phyloP scores from a whole-genome alignment of 768 basidiomycete species.

The Macrolepiota dolichaula region DNA sequence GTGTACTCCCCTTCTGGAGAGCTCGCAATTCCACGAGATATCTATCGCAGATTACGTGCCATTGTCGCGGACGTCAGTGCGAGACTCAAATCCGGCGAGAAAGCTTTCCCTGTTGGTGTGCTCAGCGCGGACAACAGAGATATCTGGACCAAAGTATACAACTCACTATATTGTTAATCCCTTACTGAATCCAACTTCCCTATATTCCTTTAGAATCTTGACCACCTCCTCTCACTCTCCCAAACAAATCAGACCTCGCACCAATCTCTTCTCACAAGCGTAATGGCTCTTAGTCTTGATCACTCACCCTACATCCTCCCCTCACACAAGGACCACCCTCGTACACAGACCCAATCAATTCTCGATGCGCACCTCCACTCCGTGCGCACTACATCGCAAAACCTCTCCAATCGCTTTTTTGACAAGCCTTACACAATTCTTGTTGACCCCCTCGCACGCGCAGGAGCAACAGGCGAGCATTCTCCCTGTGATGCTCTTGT shows the following conservation, averaged over 20 bases:
- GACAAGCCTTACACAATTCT: conserved; percentile 85
- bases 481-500: conserved; percentile 88
- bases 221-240: conserved; percentile 64
- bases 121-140: conserved; percentile 82
- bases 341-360: conserved; percentile 29
- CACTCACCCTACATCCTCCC: conserved; percentile 51
- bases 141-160: conserved; percentile 70
- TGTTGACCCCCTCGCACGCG: conserved; percentile 81
- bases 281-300: conserved; percentile 83
- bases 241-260: conserved; percentile 59
- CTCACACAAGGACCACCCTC: conserved; percentile 25
- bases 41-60: conserved; percentile 42
- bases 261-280: conserved; percentile 63
- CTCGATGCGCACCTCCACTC: conserved; percentile 76
- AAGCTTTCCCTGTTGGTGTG: conserved; percentile 58
- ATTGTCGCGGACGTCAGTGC: conserved; percentile 55
- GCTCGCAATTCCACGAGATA: conserved; percentile 33
- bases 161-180: background rate
- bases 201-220: conserved; percentile 54
- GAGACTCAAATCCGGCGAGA: conserved; percentile 50
- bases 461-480: conserved; percentile 88
- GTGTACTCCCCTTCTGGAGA: conserved; percentile 46
- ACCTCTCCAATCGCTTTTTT: conserved; percentile 79
- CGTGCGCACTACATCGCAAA: conserved; percentile 57
- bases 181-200: background rate